A percentile compares a stretch with the other conserved stretches of the same genome.
Conservation (phyloP, 768 basidiomycete genomes). For the Tulasnella calospora region DNA sequence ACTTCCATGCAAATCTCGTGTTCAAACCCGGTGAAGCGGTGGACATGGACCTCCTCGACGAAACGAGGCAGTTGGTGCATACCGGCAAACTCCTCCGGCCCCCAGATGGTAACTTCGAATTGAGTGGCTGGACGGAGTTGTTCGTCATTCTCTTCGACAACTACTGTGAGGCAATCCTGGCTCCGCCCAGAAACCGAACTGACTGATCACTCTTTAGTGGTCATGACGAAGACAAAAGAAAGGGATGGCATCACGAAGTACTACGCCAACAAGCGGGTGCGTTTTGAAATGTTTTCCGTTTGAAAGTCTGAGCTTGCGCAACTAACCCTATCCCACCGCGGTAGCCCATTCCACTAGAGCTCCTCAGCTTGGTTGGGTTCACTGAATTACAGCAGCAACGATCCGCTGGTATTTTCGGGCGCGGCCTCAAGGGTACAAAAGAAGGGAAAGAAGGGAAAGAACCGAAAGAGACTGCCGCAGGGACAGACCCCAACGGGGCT, state of each 20-base stretch:
- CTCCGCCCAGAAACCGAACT: background rate
- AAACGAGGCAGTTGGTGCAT: slow-evolving; percentile 76
- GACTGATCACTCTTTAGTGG: slow-evolving; percentile 48
- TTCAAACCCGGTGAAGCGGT: slow-evolving; percentile 75
- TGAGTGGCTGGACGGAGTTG: slow-evolving; percentile 86
- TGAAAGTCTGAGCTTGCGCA: background rate
- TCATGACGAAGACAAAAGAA: slow-evolving; percentile 81
- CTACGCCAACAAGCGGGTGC: slow-evolving; percentile 71
- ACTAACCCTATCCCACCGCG: background rate
- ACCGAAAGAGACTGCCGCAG: slow-evolving; percentile 32
- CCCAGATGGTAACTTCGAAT: slow-evolving; percentile 81
- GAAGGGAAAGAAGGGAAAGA: slow-evolving; percentile 37
- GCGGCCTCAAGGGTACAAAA: slow-evolving; percentile 50
- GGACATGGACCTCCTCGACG: slow-evolving; percentile 86
- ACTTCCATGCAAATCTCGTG: slow-evolving; percentile 70
- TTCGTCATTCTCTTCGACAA: slow-evolving; percentile 92
- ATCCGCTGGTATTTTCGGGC: slow-evolving; percentile 58
- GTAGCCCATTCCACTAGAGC: slow-evolving; percentile 88
- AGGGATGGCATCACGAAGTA: slow-evolving; percentile 72
- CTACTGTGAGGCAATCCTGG: slow-evolving; percentile 58
- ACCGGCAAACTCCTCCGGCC: slow-evolving; percentile 79
- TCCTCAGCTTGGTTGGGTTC: slow-evolving; percentile 80
- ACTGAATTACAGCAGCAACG: slow-evolving; percentile 74
- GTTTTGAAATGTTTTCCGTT: slow-evolving; percentile 29
- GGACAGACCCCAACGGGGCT: slow-evolving; percentile 35